Base-by-base conservation (phyloP, 306 rosid genomes). In the Cyamopsis tetragonoloba region DNA sequence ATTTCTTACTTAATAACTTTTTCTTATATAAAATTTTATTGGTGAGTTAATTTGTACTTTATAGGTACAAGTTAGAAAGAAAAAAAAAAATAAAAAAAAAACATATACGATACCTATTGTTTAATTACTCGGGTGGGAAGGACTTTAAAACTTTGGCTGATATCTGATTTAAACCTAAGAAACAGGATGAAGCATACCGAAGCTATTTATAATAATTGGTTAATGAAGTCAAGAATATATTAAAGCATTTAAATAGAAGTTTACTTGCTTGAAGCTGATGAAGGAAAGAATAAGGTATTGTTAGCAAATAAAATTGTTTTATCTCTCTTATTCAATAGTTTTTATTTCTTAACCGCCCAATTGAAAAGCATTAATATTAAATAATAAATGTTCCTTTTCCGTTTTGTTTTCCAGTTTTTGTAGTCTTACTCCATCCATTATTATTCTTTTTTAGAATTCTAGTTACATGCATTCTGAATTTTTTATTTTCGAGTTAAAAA, bases 161-260 rank as follows among this genome's bases (percentile, higher is more conserved):
- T 69, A 7, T 76, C 30, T 76, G 13, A 37, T 70, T 62, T 24
- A 69, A 69, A 31, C 68, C 61, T 62, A 77, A 23, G 70, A 70
- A 63, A 7, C 1, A 44, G 49, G 66, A 46, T 35, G 68, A 28
- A 34, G 69, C 70, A 47, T 34, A 42, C 5, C 61, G 28, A 50
- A 43, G 44, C 51, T 17, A 10, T 14, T 46, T 18, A 62, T 47
- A 26, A 15, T n/a, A 62, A 39, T 23, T 43, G 27, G 70, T 18
- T 68, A 59, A 51, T 73, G 49, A 79, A 67, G 67, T 51, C 57
- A 42, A 41, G 63, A 63, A 67, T 49, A 61, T 32, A 64, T 22
- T 22, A 41, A 68, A 26, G 15, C 64, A 49, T 54, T 65, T 65
- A 22, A 71, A 37, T 38, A 30, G 74, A 66, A 65, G 30, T 31